phyloP scores from a whole-genome alignment of 2,329 filamentous ascomycete species.

The Lachnellula cervina region DNA sequence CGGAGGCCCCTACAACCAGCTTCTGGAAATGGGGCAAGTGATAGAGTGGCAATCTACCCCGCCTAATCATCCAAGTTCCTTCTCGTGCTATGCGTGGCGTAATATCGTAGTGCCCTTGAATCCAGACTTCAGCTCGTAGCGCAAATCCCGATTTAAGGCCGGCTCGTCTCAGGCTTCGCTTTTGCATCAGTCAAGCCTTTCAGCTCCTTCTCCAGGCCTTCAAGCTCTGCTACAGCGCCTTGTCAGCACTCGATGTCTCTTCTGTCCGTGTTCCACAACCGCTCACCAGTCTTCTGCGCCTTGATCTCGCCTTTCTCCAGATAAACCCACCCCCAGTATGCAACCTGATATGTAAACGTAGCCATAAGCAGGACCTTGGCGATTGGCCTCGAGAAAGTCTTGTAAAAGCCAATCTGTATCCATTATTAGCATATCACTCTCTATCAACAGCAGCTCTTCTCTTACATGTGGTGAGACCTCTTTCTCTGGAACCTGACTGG shows the following conservation, averaged over 20 bases:
- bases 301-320: constrained; percentile 68
- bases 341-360: constrained; percentile 72
- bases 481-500: constrained; percentile 9
- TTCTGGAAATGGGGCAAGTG: too few species aligned
- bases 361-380: constrained; percentile 70
- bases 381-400: constrained; percentile 67
- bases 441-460: background rate
- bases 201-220: constrained; percentile 13
- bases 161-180: too few species aligned
- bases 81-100: too few species aligned
- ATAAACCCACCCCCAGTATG: constrained; percentile 70
- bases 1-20: too few species aligned
- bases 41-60: too few species aligned
- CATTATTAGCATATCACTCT: background rate
- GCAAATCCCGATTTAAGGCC: too few species aligned
- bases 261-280: background rate
- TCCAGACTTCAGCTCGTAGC: too few species aligned
- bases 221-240: constrained; percentile 10
- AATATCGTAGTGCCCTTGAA: too few species aligned
- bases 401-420: constrained; percentile 62
- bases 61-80: too few species aligned
- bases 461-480: constrained; percentile 16
- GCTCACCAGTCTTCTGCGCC: constrained; percentile 51
- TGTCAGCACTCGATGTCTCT: constrained; percentile 1
- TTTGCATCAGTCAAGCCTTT: too few species aligned